phyloP scores from a whole-genome alignment of 495 filamentous ascomycete genomes.

The Podospora didyma region DNA sequence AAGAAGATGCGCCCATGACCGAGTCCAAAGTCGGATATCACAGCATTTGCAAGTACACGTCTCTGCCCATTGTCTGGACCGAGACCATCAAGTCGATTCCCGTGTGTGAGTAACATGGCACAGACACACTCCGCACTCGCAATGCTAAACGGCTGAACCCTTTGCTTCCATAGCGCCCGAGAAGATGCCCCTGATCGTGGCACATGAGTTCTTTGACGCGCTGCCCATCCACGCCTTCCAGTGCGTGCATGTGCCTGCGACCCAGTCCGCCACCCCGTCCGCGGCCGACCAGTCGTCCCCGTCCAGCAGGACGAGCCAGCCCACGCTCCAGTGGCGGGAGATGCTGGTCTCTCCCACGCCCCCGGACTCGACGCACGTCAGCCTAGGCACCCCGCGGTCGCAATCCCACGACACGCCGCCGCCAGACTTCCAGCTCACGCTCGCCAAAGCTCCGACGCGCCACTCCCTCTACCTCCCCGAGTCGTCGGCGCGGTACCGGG shows the following conservation, averaged over 20 bases:
- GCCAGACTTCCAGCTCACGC: conserved; percentile 80
- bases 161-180: conserved; percentile 31
- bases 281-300: conserved; percentile 37
- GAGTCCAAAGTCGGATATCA: conserved; percentile 71
- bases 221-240: conserved; percentile 96
- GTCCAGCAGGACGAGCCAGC: conserved; percentile 39
- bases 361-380: conserved; percentile 40
- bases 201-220: conserved; percentile 99
- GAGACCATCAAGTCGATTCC: conserved; percentile 84
- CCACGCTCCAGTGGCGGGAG: conserved; percentile 79
- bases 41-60: conserved; percentile 69
- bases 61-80: conserved; percentile 77
- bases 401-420: conserved; percentile 47
- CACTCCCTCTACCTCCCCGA: conserved; percentile 81
- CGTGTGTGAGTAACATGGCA: conserved; percentile 25
- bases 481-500: conserved; percentile 74
- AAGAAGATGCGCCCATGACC: conserved; percentile 60
- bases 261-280: conserved; percentile 37
- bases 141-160: conserved; percentile 3
- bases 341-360: conserved; percentile 73
- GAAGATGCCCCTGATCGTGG: conserved; percentile 87
- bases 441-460: conserved; percentile 67
- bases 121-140: not conserved
- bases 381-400: conserved; percentile 48
- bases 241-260: conserved; percentile 50